phyloP scores from a whole-genome alignment of 1,284 basidiomycete genomes.

The Exsudoporus floridanus region DNA sequence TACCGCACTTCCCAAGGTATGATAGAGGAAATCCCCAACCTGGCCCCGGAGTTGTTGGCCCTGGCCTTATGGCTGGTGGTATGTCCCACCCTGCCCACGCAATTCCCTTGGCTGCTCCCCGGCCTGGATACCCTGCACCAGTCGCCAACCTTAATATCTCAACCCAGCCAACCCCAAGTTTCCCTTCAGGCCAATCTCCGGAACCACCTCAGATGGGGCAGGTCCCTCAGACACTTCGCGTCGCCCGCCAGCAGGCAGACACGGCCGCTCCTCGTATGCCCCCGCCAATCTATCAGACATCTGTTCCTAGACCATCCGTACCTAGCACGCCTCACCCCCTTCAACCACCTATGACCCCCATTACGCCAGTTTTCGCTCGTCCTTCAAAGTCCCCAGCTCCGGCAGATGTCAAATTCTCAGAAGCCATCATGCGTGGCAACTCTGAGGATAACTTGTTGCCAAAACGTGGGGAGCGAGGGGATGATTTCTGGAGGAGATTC shows the following conservation, averaged over 20 bases:
- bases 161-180: conserved; percentile 44
- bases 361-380: conserved; percentile 71
- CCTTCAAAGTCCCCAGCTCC: conserved; percentile 48
- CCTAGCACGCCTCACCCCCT: conserved; percentile 65
- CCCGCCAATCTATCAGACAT: conserved; percentile 38
- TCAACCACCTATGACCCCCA: conserved; percentile 72
- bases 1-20: conserved; percentile 46
- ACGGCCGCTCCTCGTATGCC: conserved; percentile 27
- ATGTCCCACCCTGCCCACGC: conserved; percentile 33
- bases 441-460: conserved; percentile 67
- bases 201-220: conserved; percentile 44
- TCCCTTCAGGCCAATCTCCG: conserved; percentile 37
- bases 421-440: conserved; percentile 64
- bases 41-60: conserved; percentile 52
- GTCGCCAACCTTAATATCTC: conserved; percentile 61
- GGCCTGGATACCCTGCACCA: conserved; percentile 69
- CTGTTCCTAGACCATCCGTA: conserved; percentile 33
- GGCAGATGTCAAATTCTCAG: conserved; percentile 51
- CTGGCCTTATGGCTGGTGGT: conserved; percentile 49
- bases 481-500: conserved; percentile 83
- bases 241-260: conserved; percentile 26
- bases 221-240: conserved; percentile 35
- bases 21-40: conserved; percentile 59
- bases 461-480: conserved; percentile 64
- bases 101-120: conserved; percentile 62